phyloP scores from a whole-genome alignment of 2,329 filamentous ascomycete genomes.

The Ceratocystis alfenasii region DNA sequence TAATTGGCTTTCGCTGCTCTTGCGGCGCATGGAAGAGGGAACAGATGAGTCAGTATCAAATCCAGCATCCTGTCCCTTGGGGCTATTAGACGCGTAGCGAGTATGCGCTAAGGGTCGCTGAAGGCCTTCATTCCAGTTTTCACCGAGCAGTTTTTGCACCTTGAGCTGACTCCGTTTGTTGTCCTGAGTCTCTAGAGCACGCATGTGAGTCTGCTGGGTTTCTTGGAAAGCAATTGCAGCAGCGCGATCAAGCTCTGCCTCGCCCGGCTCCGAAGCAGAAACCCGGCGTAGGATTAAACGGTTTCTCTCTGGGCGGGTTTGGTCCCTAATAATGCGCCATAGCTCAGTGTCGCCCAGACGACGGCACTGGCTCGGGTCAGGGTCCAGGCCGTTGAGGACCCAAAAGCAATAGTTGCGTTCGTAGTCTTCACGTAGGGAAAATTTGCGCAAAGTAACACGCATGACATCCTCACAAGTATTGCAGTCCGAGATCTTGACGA shows the following conservation, averaged over 20 bases:
- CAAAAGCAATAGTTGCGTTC: constrained; percentile 96
- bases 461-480: constrained; percentile 88
- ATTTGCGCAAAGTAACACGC: constrained; percentile 76
- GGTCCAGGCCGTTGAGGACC: constrained; percentile 73
- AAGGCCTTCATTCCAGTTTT: constrained; percentile 69
- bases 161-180: constrained; percentile 67
- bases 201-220: constrained; percentile 58
- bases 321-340: constrained; percentile 80
- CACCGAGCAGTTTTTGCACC: constrained; percentile 78
- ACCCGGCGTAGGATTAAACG: constrained; percentile 84
- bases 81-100: constrained; percentile 54
- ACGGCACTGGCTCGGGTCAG: constrained; percentile 68
- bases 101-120: constrained; percentile 67
- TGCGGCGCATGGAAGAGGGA: constrained; percentile 36
- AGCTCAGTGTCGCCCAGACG: constrained; percentile 77
- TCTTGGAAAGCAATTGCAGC: constrained; percentile 85
- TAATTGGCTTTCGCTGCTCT: constrained; percentile 36
- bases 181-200: constrained; percentile 51
- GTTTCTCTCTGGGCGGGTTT: constrained; percentile 73
- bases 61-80: constrained; percentile 29
- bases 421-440: constrained; percentile 77
- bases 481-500: constrained; percentile 85
- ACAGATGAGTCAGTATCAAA: constrained; percentile 36
- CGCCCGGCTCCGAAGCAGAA: constrained; percentile 79
- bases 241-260: constrained; percentile 73